Percentiles rank a stretch among this genome's conserved stretches.
Conservation (phyloP, 345 rosid genomes). For the Litchi chinensis region DNA sequence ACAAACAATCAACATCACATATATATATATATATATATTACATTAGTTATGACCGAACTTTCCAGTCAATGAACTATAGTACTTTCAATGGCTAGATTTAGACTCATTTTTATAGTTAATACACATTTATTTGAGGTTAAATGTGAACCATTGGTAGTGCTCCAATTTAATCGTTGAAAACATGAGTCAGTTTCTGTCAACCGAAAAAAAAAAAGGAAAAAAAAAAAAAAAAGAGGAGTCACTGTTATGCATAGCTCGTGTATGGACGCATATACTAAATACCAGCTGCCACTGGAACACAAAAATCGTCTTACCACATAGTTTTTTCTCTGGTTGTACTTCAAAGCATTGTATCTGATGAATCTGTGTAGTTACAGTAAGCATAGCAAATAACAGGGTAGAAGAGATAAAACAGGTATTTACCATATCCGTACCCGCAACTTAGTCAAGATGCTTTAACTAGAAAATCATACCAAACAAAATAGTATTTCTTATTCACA, state of each 20-base stretch:
- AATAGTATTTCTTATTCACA: not conserved
- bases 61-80: not conserved
- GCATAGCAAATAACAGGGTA: slow-evolving; percentile 80
- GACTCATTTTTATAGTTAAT: too few species aligned
- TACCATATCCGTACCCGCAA: slow-evolving; percentile 76
- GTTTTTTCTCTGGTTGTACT: slow-evolving; percentile 79
- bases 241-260: too few species aligned
- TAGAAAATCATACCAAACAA: not conserved
- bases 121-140: not conserved
- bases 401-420: slow-evolving; percentile 77
- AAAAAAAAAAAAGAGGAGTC: too few species aligned
- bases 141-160: not conserved
- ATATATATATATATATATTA: too few species aligned
- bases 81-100: not conserved
- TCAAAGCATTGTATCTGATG: slow-evolving; percentile 82
- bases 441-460: slow-evolving; percentile 20
- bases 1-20: not conserved
- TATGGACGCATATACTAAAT: too few species aligned
- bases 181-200: not conserved
- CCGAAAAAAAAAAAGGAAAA: too few species aligned
- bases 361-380: slow-evolving; percentile 84
- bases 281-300: slow-evolving; percentile 16
- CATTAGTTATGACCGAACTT: not conserved
- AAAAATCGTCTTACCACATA: slow-evolving; percentile 61
- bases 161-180: not conserved